phyloP scores from a whole-genome alignment of 2,329 filamentous ascomycete genomes.

The Ceratocystiopsis minuta region DNA sequence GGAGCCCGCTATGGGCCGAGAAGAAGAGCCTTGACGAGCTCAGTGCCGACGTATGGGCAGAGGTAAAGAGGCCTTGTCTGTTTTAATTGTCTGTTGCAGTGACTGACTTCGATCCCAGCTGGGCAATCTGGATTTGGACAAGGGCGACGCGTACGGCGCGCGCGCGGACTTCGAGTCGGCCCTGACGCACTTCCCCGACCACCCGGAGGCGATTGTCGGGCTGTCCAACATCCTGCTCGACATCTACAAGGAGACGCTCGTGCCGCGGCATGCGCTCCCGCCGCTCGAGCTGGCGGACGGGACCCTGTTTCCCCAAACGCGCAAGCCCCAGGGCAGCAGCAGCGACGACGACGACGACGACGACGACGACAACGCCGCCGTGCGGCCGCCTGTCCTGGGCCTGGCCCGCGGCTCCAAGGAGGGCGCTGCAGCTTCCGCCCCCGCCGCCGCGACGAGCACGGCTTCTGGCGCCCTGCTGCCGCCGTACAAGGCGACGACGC shows the following conservation, averaged over 20 bases:
- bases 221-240: slow-evolving; percentile 75
- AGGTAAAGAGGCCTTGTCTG: slow-evolving; percentile 35
- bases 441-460: background rate
- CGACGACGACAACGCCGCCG: too few relatives aligned
- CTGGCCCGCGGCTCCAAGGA: background rate
- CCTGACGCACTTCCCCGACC: slow-evolving; percentile 60
- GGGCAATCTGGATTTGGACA: slow-evolving; percentile 47
- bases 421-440: background rate
- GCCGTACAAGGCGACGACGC: slow-evolving; percentile 38
- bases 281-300: slow-evolving; percentile 19
- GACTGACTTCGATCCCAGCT: slow-evolving; percentile 28
- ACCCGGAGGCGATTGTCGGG: slow-evolving; percentile 62
- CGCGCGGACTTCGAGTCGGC: slow-evolving; percentile 67
- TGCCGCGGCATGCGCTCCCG: slow-evolving; percentile 37
- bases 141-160: slow-evolving; percentile 47
- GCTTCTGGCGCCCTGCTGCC: slow-evolving; percentile 20
- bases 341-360: too few relatives aligned
- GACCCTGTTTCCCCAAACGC: slow-evolving; percentile 11
- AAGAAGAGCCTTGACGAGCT: slow-evolving; percentile 68
- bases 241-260: slow-evolving; percentile 53
- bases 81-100: background rate
- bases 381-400: background rate
- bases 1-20: slow-evolving; percentile 55
- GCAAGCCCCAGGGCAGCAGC: slow-evolving; percentile 1
- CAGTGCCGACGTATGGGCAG: slow-evolving; percentile 66